Conservation (phyloP, 2,329 filamentous ascomycete genomes). For the Diaporthe amygdali region DNA sequence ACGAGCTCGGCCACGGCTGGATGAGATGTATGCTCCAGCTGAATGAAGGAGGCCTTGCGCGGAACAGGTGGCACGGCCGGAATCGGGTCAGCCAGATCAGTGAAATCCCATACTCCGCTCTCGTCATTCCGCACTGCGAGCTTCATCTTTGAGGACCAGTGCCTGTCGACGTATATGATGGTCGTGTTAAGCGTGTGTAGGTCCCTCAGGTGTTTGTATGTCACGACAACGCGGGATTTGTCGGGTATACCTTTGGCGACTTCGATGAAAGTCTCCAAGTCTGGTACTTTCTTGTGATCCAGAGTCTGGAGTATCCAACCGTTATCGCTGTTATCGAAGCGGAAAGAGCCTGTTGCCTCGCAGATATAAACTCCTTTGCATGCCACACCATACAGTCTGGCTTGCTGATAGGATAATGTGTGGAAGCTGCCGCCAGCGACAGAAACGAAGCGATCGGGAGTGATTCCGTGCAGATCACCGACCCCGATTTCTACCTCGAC, state of each 20-base stretch:
- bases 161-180: conserved; percentile 90
- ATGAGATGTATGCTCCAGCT: conserved; percentile 86
- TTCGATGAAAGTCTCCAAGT: conserved; percentile 86
- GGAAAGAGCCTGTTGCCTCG: conserved; percentile 88
- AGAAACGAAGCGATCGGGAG: conserved; percentile 92
- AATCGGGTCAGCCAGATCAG: conserved; percentile 80
- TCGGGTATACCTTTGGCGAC: conserved; percentile 89
- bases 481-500: conserved; percentile 84
- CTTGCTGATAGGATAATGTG: conserved; percentile 95
- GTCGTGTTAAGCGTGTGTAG: conserved; percentile 93
- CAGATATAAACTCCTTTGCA: conserved; percentile 94
- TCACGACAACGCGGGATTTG: conserved; percentile 84
- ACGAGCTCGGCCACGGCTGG: conserved; percentile 92
- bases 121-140: conserved; percentile 88
- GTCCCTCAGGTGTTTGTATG: conserved; percentile 91
- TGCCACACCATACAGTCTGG: conserved; percentile 91
- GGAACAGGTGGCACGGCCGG: conserved; percentile 75
- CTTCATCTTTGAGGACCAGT: conserved; percentile 96
- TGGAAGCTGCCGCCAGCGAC: conserved; percentile 96
- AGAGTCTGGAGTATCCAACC: conserved; percentile 94
- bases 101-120: conserved; percentile 94
- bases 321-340: conserved; percentile 71
- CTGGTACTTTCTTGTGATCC: conserved; percentile 88
- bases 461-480: conserved; percentile 91
- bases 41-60: conserved; percentile 87